Evolutionary conservation across 2,329 filamentous ascomycete species (phyloP).

Genomic region (Mollisiaceae sp.): DNA sequence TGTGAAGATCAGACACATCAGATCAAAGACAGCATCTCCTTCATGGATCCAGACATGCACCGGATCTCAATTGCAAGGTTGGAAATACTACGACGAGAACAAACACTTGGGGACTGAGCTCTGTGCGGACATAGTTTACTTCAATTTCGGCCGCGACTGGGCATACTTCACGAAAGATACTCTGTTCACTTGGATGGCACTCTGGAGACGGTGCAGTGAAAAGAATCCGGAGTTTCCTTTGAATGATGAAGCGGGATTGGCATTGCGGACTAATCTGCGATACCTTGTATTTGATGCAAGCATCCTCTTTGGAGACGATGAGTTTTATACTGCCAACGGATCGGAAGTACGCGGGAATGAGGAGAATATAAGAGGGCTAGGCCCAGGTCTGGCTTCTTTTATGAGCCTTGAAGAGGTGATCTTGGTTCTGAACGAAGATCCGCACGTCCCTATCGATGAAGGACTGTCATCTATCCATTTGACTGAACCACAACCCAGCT

Average conservation of each 20-base stretch:
- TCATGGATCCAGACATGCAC: background rate
- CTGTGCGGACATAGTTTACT: background rate
- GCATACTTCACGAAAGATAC: conserved; percentile 1
- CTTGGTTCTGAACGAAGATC: background rate
- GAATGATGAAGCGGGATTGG: background rate
- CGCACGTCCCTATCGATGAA: background rate
- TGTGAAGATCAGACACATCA: background rate
- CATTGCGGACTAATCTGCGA: background rate
- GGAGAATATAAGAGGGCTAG: background rate
- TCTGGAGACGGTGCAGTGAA: background rate
- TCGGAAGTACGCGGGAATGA: background rate
- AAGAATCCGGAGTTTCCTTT: background rate
- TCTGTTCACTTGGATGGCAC: background rate
- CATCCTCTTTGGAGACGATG: background rate
- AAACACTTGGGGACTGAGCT: background rate
- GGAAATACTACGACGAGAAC: background rate
- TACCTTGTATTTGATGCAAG: background rate
- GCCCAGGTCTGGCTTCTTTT: background rate
- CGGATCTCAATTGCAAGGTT: background rate
- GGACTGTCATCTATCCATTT: background rate
- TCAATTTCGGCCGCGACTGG: background rate
- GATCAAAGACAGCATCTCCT: background rate
- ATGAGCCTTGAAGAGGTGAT: background rate
- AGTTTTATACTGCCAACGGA: background rate
- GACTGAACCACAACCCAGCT: background rate